Evolutionary conservation across 2,329 filamentous ascomycete species (phyloP), one percentile per base, ranked within the genome.

Genomic region (Hypoxylon sp.): DNA sequence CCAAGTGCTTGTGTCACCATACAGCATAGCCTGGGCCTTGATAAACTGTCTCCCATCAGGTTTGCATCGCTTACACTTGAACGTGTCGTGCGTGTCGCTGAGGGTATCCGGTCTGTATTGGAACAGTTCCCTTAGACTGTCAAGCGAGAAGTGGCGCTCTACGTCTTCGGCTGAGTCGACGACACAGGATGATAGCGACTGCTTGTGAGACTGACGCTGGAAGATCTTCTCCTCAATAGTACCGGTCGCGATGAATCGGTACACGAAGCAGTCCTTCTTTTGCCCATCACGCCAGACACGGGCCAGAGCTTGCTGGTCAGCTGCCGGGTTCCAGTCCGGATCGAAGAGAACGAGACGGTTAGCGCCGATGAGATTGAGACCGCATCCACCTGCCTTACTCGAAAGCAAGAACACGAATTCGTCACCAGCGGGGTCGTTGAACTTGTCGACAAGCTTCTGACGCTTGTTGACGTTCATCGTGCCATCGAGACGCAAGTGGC

Each of bases 181-280:
- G 3, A 99, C 96, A 75, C 95, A 98, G 0, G 94, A 97, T 0
- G 95, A 98, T 1, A 99, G 85, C 6, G 94, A 97, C 81, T 99
- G 96, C 82, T 99, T 99, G 85, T 99, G 97, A 0, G 93, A 97
- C 78, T 99, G 96, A 8, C 97, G 91, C 81, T 99, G 96, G 83
- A 99, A 99, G 74, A 99, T 98, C 83, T 99, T 99, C 81, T 99
- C 96, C 78, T 99, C 96, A 69, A 99, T 99, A 0, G 95, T 98
- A 3, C 96, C 96, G 0, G 97, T 98, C 0, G 95, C 93, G 75
- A 99, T 99, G 82, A 99, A 99, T n/a, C 96, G 92, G 80, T 99
- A 99, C 14, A 99, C 96, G 76, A 99, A 99, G 77, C 96, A 99
- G 77, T 99, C 96, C 79, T 99, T 99, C 86, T 97, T 98, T 81